Percentiles rank a stretch among this genome's conserved stretches.
Conservation (phyloP, 805 yeast species). For the Saturnispora halmiae region DNA sequence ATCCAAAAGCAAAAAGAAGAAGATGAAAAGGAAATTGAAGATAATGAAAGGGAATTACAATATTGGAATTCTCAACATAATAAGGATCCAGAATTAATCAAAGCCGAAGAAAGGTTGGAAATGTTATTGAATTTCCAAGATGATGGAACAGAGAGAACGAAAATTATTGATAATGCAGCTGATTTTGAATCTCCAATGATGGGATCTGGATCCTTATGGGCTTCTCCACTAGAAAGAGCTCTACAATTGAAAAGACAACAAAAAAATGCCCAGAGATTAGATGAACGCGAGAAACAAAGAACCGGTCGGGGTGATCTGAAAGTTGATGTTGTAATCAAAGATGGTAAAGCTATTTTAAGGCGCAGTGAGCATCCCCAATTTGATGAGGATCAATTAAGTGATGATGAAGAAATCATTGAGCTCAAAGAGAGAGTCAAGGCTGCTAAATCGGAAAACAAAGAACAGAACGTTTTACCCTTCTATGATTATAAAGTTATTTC, state of each 20-base stretch:
- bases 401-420: conserved; percentile 31
- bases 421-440: conserved; percentile 28
- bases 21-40: conserved; percentile 31
- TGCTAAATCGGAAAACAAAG: conserved; percentile 25
- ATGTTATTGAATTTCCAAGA: conserved; percentile 72
- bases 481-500: conserved; percentile 59
- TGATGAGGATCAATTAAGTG: conserved; percentile 23
- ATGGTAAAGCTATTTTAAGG: conserved; percentile 68
- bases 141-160: conserved; percentile 82
- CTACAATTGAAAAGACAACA: conserved; percentile 82
- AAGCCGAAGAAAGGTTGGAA: conserved; percentile 69
- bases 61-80: conserved; percentile 33
- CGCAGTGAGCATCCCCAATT: conserved; percentile 32
- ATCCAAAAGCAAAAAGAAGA: conserved; percentile 30
- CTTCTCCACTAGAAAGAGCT: conserved; percentile 80
- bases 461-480: conserved; percentile 27
- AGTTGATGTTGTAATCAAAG: conserved; percentile 66
- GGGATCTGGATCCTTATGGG: conserved; percentile 65
- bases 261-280: conserved; percentile 54
- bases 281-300: conserved; percentile 47
- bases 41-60: conserved; percentile 37
- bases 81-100: conserved; percentile 48
- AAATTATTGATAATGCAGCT: conserved; percentile 85
- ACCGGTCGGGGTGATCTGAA: conserved; percentile 68
- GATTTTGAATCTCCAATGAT: conserved; percentile 57